These are phyloP conservation scores for Pseudodiploospora longispora DNA, from an alignment of 2,329 filamentous ascomycete species.

Conservation along the genomic window DNA sequence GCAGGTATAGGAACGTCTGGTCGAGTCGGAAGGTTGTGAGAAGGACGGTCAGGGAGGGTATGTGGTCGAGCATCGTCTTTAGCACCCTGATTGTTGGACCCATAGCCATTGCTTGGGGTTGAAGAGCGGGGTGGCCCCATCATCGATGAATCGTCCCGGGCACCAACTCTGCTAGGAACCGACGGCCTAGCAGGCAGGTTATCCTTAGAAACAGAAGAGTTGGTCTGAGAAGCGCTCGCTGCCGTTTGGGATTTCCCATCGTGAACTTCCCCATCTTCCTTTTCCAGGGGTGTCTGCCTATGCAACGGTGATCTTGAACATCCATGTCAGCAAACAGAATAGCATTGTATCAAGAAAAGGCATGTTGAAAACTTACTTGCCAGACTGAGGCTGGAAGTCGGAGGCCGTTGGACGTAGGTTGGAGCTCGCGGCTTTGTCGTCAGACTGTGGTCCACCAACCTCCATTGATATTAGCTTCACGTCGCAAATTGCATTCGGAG, in stretches of 20 bases:
- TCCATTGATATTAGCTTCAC: conserved; percentile 15
- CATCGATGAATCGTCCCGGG: conserved; percentile 15
- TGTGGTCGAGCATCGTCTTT: conserved; percentile 24
- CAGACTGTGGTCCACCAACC: conserved; percentile 20
- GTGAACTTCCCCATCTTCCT: conserved; percentile 67
- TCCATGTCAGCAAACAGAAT: conserved; percentile 6
- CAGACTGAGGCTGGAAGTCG: conserved; percentile 52
- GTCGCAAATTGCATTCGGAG: neutral
- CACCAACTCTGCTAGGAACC: conserved; percentile 16
- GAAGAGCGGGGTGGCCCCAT: conserved; percentile 17
- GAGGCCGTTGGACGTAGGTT: conserved; percentile 50
- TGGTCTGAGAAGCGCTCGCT: neutral
- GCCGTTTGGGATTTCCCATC: conserved; percentile 37
- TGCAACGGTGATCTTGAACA: conserved; percentile 10
- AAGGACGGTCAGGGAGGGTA: conserved; percentile 28
- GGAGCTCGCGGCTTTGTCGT: conserved; percentile 24
- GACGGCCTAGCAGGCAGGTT: conserved; percentile 24
- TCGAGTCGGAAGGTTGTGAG: conserved; percentile 43
- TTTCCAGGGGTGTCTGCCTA: conserved; percentile 33
- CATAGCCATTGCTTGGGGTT: conserved; percentile 16
- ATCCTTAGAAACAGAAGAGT: conserved; percentile 20
- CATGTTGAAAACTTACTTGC: conserved; percentile 25
- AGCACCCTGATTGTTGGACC: conserved; percentile 10
- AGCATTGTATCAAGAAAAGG: conserved; percentile 8
- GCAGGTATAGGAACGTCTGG: conserved; percentile 50